A percentile compares a stretch with the other conserved stretches of the same genome.
phyloP scores from a whole-genome alignment of 306 rosid genomes.

The Trichosanthes truncata region DNA sequence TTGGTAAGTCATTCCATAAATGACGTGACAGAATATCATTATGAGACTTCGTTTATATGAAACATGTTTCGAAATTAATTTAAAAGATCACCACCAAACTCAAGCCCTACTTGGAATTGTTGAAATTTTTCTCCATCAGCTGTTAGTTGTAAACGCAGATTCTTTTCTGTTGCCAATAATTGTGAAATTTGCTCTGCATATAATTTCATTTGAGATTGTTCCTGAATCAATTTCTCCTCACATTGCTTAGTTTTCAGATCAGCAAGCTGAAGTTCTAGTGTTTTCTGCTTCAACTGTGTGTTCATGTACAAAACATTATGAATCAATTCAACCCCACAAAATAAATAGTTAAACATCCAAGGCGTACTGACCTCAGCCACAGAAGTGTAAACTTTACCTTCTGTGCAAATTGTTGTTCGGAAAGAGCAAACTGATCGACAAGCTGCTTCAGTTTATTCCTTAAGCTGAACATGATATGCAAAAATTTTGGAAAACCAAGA shows the following conservation, averaged over 20 bases:
- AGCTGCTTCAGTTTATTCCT: constrained; percentile 76
- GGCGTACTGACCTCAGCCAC: neutral
- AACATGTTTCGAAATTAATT: neutral
- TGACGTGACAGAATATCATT: neutral
- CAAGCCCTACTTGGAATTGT: constrained; percentile 68
- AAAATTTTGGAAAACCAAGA: neutral
- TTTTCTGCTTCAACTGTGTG: constrained; percentile 78
- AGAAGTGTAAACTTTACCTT: constrained; percentile 40
- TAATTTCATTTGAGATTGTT: constrained; percentile 75
- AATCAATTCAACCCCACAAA: constrained; percentile 6
- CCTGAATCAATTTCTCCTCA: constrained; percentile 76
- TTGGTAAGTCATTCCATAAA: neutral
- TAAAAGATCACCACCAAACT: neutral
- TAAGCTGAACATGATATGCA: constrained; percentile 45
- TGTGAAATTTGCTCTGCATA: constrained; percentile 92
- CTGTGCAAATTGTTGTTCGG: constrained; percentile 74
- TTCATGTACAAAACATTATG: constrained; percentile 23
- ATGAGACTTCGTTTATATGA: neutral
- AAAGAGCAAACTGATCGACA: constrained; percentile 55
- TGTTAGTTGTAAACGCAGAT: constrained; percentile 66
- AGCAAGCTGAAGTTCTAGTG: constrained; percentile 84
- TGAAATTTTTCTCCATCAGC: constrained; percentile 94
- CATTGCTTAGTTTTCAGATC: constrained; percentile 77
- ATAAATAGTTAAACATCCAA: constrained; percentile 9
- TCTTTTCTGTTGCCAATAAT: constrained; percentile 70